Evolutionary conservation across 2,329 filamentous ascomycete species (phyloP), one percentile per base, ranked within the genome.

Genomic region (Aspergillus awamori): DNA sequence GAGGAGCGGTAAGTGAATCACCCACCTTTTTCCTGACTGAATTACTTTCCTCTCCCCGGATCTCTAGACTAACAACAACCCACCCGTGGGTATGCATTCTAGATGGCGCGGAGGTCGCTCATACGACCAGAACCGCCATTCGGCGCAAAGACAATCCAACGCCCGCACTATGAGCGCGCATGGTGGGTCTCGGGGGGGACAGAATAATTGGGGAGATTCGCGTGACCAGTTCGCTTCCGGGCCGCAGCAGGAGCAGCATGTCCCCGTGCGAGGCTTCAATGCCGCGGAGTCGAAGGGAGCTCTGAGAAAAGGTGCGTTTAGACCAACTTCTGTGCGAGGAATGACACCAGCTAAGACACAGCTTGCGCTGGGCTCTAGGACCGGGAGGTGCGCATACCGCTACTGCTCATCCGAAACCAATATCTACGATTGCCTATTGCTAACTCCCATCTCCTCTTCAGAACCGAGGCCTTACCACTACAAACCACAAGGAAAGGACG

Each of bases 181-280:
- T 39, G 70, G 72, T 28, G 67, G 66, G 56, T 58, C 69, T 58
- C 76, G 75, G 15, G 69, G 72, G 57, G 74, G 71, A 36, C 62
- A 58, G 41, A 67, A 65, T 60, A 63, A 70, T 24, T 77, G 75
- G 76, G 63, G 66, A 30, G 67, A 67, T 54, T 65, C 69, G 38
- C 64, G 64, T 28, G 71, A 70, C 45, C 65, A 70, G 58, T 52
- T 53, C 36, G 38, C 61, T 24, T 57, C 63, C 20, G 64, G 63
- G 17, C 65, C 60, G 53, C 51, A 67, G 33, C 71, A 75, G 62
- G 77, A 80, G 17, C 75, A 76, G 54, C 78, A 81, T 69, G 68
- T 76, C 38, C 72, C 79, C n/a, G 76, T 80, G 24, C 70, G 71
- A 22, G 76, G 73, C 5, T 82, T 81, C 71, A 81, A 82, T 66